Conservation (phyloP, 306 rosid species). For the Lathyrus aphaca region DNA sequence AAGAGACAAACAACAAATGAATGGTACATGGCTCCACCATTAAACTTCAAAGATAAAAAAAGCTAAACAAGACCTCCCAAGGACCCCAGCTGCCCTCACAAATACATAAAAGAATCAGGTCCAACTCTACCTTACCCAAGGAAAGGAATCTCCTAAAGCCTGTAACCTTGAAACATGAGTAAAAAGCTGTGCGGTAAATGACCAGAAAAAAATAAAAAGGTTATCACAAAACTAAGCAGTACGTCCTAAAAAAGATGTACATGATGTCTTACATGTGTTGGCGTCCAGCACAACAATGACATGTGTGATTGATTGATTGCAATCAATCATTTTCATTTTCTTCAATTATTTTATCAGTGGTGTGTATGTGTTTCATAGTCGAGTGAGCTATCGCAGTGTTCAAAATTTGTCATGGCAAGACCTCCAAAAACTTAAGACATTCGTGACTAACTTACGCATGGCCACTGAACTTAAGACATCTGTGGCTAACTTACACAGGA, state of each 20-base stretch:
- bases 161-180: conserved; percentile 29
- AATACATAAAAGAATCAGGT: conserved; percentile 15
- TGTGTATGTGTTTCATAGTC: too few species aligned
- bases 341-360: background rate
- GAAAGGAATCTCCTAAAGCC: conserved; percentile 38
- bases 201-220: background rate
- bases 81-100: conserved; percentile 32
- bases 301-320: background rate
- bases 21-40: conserved; percentile 43
- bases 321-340: background rate
- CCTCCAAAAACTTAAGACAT: too few species aligned
- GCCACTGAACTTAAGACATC: too few species aligned
- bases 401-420: too few species aligned
- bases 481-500: too few species aligned
- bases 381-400: too few species aligned
- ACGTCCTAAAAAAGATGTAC: background rate
- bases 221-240: background rate
- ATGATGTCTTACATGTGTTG: background rate
- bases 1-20: conserved; percentile 44
- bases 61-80: conserved; percentile 10
- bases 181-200: conserved; percentile 24
- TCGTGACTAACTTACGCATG: too few species aligned
- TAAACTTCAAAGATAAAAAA: conserved; percentile 34
- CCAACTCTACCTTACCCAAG: conserved; percentile 8
- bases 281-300: background rate